Evolutionary conservation across 176 grass and related monocot genomes (phyloP), one percentile per base, ranked within the genome.

Genomic region (Musa troglodytarum): DNA sequence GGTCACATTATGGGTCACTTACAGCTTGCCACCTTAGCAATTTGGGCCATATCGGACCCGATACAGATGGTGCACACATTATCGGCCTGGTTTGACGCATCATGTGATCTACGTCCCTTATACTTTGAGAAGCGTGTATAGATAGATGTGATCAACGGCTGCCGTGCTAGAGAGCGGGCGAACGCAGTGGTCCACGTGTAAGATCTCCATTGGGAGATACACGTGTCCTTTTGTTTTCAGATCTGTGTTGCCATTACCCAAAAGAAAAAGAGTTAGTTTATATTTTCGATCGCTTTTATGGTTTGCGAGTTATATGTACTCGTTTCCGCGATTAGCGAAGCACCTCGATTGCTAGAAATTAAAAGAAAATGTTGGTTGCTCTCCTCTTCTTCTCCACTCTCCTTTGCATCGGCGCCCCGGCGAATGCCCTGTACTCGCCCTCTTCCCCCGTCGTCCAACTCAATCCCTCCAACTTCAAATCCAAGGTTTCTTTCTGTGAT

Each of bases 391-490:
- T 92, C 68, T 52, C 89, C 64, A 65, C 77, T 21, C 51, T 79
- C 69, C 65, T 78, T 23, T 70, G 24, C 21, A 74, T 74, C 63
- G 81, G 76, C 16, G 81, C 78, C 0, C 82, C 90, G 58, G 88
- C 78, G 0, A 81, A 78, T 25, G 88, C 95, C 0, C 91, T 99
- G 50, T 99, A 99, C 78, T 92, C 95, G 0, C 77, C 86, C 54
- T 90, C 91, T 52, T 99, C 95, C 34, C 88, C 95, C 16, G 91
- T 99, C 80, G 63, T 99, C 71, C 95, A 99, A 73, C 88, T 99
- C 81, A 94, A 57, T 67, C 91, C 95, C 64, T 86, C 71, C 78
- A 99, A 94, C 79, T 99, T 99, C 91, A 99, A 99, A 83, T 91
- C 88, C 22, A 99, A 99, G 91, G 96, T 94, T 64, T 68, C 9